A percentile compares a stretch with the other conserved stretches of the same genome.
These are phyloP conservation scores for Mycena pura DNA, from an alignment of 768 basidiomycete genomes.

Conservation along the genomic window DNA sequence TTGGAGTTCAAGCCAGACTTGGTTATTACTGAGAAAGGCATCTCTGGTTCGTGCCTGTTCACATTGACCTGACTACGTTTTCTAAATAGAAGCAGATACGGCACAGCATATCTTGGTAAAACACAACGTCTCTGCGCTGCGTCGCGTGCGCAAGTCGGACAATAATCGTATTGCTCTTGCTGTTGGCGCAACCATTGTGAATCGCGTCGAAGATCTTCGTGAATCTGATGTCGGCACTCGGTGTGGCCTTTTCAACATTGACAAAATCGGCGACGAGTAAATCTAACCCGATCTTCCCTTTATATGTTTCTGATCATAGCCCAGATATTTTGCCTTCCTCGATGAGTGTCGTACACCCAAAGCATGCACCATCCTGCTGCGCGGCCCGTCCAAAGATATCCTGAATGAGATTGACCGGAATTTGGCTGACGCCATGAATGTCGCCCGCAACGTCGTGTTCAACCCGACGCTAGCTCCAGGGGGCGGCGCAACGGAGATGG, in stretches of 20 bases:
- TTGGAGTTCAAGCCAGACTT: constrained; percentile 95
- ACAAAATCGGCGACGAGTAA: constrained; percentile 96
- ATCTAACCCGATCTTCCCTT: constrained; percentile 31
- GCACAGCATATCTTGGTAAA: constrained; percentile 92
- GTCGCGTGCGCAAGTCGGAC: constrained; percentile 98
- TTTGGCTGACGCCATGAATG: constrained; percentile 96
- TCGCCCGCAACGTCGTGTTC: constrained; percentile 96
- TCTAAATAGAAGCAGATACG: constrained; percentile 62
- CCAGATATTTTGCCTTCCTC: constrained; percentile 95
- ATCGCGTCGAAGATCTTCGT: constrained; percentile 92
- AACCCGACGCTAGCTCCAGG: constrained; percentile 94
- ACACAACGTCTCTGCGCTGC: constrained; percentile 89
- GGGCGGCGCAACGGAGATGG: constrained; percentile 99
- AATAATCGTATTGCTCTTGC: constrained; percentile 98
- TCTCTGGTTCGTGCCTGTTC: constrained; percentile 68
- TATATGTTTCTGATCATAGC: not conserved
- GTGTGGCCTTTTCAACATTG: constrained; percentile 96
- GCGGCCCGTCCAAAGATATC: constrained; percentile 97
- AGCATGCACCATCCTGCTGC: constrained; percentile 97
- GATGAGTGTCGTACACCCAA: constrained; percentile 91
- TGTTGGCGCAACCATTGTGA: constrained; percentile 95
- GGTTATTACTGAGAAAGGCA: constrained; percentile 96
- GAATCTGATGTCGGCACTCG: constrained; percentile 91
- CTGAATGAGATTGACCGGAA: constrained; percentile 98
- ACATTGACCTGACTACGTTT: not conserved